Evolutionary conservation across 2,329 filamentous ascomycete species (phyloP), one percentile per base, ranked within the genome.

Genomic region (Hysterium pulicare): DNA sequence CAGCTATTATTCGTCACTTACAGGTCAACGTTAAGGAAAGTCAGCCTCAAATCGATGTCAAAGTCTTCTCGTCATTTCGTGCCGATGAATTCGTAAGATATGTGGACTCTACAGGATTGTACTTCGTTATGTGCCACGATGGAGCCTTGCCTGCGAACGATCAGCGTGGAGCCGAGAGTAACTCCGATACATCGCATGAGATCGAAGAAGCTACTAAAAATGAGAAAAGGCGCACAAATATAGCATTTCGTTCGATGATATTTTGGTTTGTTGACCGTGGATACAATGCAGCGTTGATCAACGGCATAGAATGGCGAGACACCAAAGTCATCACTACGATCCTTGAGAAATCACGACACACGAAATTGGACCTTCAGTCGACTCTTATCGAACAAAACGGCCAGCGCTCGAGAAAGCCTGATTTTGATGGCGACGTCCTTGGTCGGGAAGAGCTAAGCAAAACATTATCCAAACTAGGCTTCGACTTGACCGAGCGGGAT

Each of bases 71-170:
- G 5, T 74, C 73, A 1, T 55, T 77, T 11, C 60, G 71, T 10
- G 74, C 75, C 31, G 38, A 60, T 0, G 67, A 67, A 0, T 89
- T 87, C 51, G 46, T 61, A 4, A 53, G 71, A 1, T 86, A 87
- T 53, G 66, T 86, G 2, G 49, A 67, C 2, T 55, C 59, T 1
- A 72, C 75, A 19, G 75, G 79, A 0, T 69, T 82, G 3, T 82
- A 86, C 55, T 87, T 89, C 51, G 66, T 88, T 40, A 77, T 90
- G 70, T 79, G 77, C 40, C 82, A 86, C 50, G 82, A 87, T 58
- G 84, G 82, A 34, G 70, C 71, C 24, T 58, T 55, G 3, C 53
- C 53, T 28, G 11, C 37, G 7, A 30, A 30, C 16, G 30, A 21
- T 17, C 9, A 31, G 15, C 59, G 54, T 19, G 46, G 56, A 32